Conservation (phyloP, 441 rosid species). For the Erodium texanum region DNA sequence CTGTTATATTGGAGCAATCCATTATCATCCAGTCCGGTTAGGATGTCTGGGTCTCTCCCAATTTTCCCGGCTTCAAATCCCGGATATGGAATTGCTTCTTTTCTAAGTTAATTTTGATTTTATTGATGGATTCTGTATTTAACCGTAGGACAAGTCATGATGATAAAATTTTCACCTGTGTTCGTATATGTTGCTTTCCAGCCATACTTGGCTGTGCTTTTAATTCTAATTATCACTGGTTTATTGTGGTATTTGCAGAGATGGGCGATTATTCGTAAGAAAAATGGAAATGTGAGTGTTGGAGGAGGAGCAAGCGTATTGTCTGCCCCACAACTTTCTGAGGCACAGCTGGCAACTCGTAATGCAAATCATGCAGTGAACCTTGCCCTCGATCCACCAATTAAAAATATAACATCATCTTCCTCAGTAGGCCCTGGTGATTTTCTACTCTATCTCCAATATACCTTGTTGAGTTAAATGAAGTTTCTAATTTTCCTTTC, state of each 20-base stretch:
- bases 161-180: conserved; percentile 10
- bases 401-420: conserved; percentile 36
- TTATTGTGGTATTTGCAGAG: conserved; percentile 50
- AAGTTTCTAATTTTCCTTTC: not conserved
- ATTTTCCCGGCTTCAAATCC: conserved; percentile 72
- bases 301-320: conserved; percentile 21
- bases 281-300: conserved; percentile 27
- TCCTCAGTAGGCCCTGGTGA: conserved; percentile 31
- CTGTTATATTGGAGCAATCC: conserved; percentile 24
- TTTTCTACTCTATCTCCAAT: conserved; percentile 13
- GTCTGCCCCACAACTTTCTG: conserved; percentile 43
- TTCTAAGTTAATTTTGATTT: conserved; percentile 1
- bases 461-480: not conserved
- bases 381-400: conserved; percentile 58
- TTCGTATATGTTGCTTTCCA: not conserved
- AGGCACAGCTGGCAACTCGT: conserved; percentile 31
- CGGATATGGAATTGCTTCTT: conserved; percentile 43
- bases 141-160: conserved; percentile 12
- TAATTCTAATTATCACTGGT: conserved; percentile 21
- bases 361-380: too few relatives aligned
- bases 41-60: conserved; percentile 62
- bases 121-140: not conserved
- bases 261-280: conserved; percentile 61
- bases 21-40: conserved; percentile 64
- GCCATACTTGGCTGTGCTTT: conserved; percentile 5